Evolutionary conservation across 106 monocot species (phyloP), one percentile per base, ranked within the genome.

Genomic region (Dendrobium huoshanense): DNA sequence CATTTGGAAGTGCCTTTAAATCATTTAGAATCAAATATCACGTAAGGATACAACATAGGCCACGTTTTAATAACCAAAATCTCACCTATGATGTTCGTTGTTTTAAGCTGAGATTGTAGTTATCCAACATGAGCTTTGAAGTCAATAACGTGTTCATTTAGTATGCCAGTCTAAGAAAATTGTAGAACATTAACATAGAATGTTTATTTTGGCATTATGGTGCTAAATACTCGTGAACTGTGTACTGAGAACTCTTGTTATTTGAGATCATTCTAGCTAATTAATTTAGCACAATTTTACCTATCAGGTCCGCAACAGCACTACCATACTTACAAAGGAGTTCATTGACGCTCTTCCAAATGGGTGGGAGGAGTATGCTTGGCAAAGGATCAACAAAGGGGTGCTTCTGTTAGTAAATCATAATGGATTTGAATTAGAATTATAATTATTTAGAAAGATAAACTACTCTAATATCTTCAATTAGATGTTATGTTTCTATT

Each of bases 361-460:
- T 93, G 98, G 98, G 67, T 95, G 98, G 98, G 85, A 91, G 79
- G 89, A 95, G 75, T 99, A 95, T 85, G 98, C 95, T 79, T 99
- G 98, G 98, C 91, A 87, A 9, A 92, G 98, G 82, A 93, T 99
- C 76, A 99, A 99, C 56, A 99, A 95, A 81, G 98, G 98, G 75
- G 78, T 90, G 72, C 88, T 75, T 79, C 88, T 99, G 95, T 95
- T 77, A 91, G 97, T 94, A 79, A 24, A 73, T 2, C 18, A 43
- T 74, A 1, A 74, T 74, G 18, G 19, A 42, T 43, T 74, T 20
- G 16, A 19, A 5, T 41, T 1, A 74, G 18, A 41, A 37, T 20
- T 42, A 19, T 7, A 1, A 74, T 74, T 74, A 19, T 19, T 74
- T 3, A 41, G 42, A 43, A 18, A 43, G 29, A 42, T 42, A 74